Evolutionary conservation across 192 early-diverging fungal species (phyloP), one percentile per base, ranked within the genome.

Genomic region (Lobosporangium transversale): DNA sequence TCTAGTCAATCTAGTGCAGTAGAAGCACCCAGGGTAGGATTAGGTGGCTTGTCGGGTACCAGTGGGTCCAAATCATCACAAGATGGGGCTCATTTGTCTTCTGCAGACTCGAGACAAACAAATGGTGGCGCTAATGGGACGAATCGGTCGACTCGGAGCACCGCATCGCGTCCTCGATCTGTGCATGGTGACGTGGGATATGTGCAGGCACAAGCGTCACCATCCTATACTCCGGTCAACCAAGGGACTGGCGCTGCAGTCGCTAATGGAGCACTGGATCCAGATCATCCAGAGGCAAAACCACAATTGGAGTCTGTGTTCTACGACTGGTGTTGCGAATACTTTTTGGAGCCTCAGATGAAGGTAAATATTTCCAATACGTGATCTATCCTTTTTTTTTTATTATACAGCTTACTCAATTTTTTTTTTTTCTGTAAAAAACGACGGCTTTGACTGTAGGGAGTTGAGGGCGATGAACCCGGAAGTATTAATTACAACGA

Each of bases 291-390:
- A 14, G 82, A 80, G 36, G 66, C 74, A 10, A 56, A 88, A 40
- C 90, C 85, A 9, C 53, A 62, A 14, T 49, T 91, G 33, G 79
- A 85, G 56, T 92, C 90, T 2, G 75, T 74, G 9, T 92, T 96
- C 54, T 94, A 89, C 59, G 91, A 94, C 45, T 92, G 90, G 92
- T 92, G 90, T 70, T 91, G 92, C 62, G 91, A 94, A 74, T 96
- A 92, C 75, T 96, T 96, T 80, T 85, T 85, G 23, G 91, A 94
- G 69, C 92, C 94, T 24, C 94, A 96, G 73, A 96, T 94, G 89
- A 84, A 85, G 79, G 91, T 89, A 73, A 66, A 64, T 54, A 2
- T 26, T 21, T 7, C 26, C 23, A 21, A 21, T 4, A 30, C 4
- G 4, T 53, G 29, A 7, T 26, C 7, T n/a, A 9, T 49, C 12